Conservation (phyloP, 495 filamentous ascomycete species). For the Penicillium maclennaniae region DNA sequence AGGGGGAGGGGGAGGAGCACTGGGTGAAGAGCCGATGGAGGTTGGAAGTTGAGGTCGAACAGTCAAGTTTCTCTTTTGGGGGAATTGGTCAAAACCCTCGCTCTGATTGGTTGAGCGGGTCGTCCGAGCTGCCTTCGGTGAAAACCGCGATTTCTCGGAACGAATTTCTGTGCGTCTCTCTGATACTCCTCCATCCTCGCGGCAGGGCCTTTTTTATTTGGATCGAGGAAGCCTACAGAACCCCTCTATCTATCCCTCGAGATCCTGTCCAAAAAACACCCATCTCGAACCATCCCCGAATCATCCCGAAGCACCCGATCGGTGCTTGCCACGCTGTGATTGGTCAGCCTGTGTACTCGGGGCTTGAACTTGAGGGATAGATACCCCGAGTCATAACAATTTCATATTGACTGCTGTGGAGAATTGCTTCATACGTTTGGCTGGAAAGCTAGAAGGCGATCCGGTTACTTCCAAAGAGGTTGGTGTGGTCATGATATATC, state of each 20-base stretch:
- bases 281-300: background rate
- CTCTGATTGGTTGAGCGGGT: conserved; percentile 34
- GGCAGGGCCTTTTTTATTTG: background rate
- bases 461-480: background rate
- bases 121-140: conserved; percentile 31
- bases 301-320: background rate
- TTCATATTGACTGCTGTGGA: background rate
- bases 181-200: background rate
- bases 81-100: conserved; percentile 40
- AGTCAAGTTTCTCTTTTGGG: conserved; percentile 42
- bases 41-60: conserved; percentile 39
- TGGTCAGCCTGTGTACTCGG: background rate
- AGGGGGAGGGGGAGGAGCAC: conserved; percentile 26
- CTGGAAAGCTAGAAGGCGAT: background rate
- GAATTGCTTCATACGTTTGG: background rate
- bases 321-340: background rate
- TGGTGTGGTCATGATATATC: background rate
- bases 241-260: background rate
- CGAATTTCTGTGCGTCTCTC: conserved; percentile 8
- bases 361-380: background rate
- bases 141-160: conserved; percentile 40
- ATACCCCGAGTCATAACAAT: too few species aligned
- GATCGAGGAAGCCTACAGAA: background rate
- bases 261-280: background rate
- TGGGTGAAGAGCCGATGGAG: conserved; percentile 36